Evolutionary conservation across 495 filamentous ascomycete species (phyloP).

Genomic region (Chaetomium cochliodes): DNA sequence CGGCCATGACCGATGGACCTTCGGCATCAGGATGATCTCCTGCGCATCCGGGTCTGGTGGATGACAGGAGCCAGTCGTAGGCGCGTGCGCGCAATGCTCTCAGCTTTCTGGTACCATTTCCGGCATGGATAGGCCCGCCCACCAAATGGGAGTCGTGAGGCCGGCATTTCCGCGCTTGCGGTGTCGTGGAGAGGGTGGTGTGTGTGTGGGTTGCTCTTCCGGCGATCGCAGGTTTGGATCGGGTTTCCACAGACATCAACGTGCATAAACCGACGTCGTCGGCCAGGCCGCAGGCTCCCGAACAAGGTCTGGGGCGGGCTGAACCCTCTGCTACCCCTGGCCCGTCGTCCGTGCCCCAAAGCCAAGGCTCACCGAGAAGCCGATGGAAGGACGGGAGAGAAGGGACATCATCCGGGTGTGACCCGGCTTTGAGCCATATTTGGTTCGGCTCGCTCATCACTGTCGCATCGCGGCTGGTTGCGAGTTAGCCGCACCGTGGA

Average conservation of each 20-base stretch:
- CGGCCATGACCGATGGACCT: constrained; percentile 24
- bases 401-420: constrained; percentile 25
- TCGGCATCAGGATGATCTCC: constrained; percentile 17
- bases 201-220: not conserved
- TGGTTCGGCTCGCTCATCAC: constrained; percentile 29
- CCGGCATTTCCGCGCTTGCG: constrained; percentile 5
- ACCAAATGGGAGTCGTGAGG: not conserved
- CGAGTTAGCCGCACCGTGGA: constrained; percentile 19
- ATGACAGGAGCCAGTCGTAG: not conserved
- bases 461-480: constrained; percentile 18
- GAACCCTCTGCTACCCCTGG: not conserved
- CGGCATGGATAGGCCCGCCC: not conserved
- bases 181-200: not conserved
- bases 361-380: constrained; percentile 20
- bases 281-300: constrained; percentile 23
- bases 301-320: constrained; percentile 21
- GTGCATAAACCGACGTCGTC: constrained; percentile 24
- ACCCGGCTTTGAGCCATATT: constrained; percentile 23
- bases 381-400: constrained; percentile 22
- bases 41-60: not conserved
- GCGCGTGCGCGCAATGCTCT: constrained; percentile 4
- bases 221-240: constrained; percentile 11
- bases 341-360: constrained; percentile 17
- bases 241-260: constrained; percentile 12
- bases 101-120: not conserved